These are phyloP conservation scores for Vigna radiata DNA, from an alignment of 306 rosid species.

Conservation along the genomic window DNA sequence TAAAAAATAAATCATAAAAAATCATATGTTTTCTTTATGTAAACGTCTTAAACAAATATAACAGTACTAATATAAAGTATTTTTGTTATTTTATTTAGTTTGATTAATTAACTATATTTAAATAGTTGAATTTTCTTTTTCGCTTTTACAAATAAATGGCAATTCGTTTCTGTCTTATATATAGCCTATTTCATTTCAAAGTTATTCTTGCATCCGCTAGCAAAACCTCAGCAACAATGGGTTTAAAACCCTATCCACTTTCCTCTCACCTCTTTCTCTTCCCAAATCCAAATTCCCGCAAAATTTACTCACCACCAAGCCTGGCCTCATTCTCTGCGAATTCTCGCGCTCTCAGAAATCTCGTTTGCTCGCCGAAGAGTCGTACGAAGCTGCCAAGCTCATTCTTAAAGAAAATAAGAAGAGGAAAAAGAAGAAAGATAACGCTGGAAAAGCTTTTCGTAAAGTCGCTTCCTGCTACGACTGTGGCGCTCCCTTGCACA, in stretches of 20 bases:
- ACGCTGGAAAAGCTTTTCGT: conserved; percentile 53
- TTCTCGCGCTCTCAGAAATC: conserved; percentile 44
- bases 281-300: conserved; percentile 42
- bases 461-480: conserved; percentile 74
- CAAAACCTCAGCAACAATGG: conserved; percentile 68
- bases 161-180: no score
- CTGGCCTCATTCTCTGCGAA: conserved; percentile 50
- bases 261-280: conserved; percentile 56
- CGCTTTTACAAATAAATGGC: no score
- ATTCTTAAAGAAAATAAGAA: conserved; percentile 55
- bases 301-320: conserved; percentile 34
- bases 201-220: no score
- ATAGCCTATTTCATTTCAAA: background rate
- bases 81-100: no score
- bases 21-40: no score
- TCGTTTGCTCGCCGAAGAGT: conserved; percentile 35
- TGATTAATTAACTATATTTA: no score
- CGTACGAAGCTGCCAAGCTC: conserved; percentile 73
- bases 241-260: conserved; percentile 64
- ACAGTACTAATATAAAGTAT: no score
- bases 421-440: conserved; percentile 58
- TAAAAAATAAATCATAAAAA: no score
- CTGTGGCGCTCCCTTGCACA: conserved; percentile 93
- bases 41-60: no score
- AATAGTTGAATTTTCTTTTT: no score